These are phyloP conservation scores for Stemphylium vesicarium DNA, from an alignment of 2,329 filamentous ascomycete genomes.

Conservation along the genomic window DNA sequence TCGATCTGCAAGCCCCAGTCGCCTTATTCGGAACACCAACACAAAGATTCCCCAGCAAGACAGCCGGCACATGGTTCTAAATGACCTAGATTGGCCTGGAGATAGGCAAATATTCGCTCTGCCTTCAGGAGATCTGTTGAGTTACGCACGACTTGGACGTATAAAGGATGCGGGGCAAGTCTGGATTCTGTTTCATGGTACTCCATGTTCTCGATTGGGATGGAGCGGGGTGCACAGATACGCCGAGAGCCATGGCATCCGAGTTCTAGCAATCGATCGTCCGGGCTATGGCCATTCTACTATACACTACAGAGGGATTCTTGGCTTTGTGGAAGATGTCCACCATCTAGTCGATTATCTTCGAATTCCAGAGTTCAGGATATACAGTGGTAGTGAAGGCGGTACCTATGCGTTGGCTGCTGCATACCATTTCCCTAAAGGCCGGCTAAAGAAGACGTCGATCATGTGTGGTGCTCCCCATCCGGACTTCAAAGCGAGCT, in stretches of 20 bases:
- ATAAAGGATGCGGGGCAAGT: neutral
- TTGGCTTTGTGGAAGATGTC: neutral
- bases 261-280: neutral
- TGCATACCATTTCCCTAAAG: neutral
- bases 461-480: neutral
- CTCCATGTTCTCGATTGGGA: neutral
- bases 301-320: neutral
- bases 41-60: neutral
- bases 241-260: neutral
- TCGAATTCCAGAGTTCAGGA: neutral
- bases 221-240: neutral
- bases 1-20: neutral
- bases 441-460: neutral
- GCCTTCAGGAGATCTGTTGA: neutral
- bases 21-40: neutral
- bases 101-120: neutral
- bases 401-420: slow-evolving; percentile 1
- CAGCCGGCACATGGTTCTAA: neutral
- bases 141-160: slow-evolving; percentile 1
- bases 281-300: neutral
- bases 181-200: slow-evolving; percentile 2
- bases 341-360: slow-evolving; percentile 1
- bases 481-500: neutral
- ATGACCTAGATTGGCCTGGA: neutral
- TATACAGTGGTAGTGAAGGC: neutral